These are phyloP conservation scores for Hansenula sp. DNA, from an alignment of 1,139 yeast genomes.

Conservation along the genomic window DNA sequence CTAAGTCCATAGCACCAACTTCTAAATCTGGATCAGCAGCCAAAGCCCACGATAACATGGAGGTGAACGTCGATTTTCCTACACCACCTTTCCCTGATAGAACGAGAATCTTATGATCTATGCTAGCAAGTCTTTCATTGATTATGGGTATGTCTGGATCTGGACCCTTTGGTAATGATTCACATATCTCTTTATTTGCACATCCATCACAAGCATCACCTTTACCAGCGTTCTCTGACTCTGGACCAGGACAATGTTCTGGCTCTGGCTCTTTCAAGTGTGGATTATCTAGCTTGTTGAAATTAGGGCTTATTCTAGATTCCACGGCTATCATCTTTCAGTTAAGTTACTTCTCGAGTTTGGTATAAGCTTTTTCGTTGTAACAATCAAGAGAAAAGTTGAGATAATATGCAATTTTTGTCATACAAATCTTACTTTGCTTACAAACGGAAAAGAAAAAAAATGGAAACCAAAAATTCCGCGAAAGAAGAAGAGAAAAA, in stretches of 20 bases:
- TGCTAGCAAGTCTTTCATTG: slow-evolving; percentile 57
- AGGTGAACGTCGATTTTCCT: slow-evolving; percentile 93
- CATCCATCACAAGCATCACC: slow-evolving; percentile 95
- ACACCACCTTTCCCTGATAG: slow-evolving; percentile 98
- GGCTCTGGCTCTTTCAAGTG: slow-evolving; percentile 56
- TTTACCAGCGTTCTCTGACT: slow-evolving; percentile 87
- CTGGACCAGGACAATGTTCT: slow-evolving; percentile 98
- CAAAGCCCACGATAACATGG: slow-evolving; percentile 93
- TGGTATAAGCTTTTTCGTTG: not conserved
- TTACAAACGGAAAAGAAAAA: slow-evolving; percentile 1
- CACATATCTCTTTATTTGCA: slow-evolving; percentile 88
- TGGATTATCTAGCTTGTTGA: slow-evolving; percentile 14
- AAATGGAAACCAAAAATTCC: not conserved
- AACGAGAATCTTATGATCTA: slow-evolving; percentile 81
- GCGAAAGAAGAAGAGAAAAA: not conserved
- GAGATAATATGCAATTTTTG: no score
- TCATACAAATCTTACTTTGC: not conserved
- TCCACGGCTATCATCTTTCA: slow-evolving; percentile 17
- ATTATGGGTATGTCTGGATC: slow-evolving; percentile 92
- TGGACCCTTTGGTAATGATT: slow-evolving; percentile 87
- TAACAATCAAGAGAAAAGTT: not conserved
- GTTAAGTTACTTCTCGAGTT: not conserved
- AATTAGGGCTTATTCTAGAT: slow-evolving; percentile 11
- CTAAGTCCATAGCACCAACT: slow-evolving; percentile 95
- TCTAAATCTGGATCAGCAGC: slow-evolving; percentile 86